Conservation (phyloP, 805 yeast species). For the Candida ascalaphidarum region DNA sequence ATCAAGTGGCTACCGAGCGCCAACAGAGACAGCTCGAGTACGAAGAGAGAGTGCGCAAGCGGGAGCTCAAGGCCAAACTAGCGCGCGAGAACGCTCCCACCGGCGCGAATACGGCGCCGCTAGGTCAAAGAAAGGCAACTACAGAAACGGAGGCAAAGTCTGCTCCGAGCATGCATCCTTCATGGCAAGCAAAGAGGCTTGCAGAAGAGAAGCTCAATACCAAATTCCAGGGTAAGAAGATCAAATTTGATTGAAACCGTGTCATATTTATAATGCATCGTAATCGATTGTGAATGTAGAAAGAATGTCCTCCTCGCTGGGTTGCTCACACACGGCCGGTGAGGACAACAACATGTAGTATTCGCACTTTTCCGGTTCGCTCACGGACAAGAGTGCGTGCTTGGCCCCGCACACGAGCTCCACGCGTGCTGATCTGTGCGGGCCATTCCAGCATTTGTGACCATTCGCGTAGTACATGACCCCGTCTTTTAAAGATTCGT, state of each 20-base stretch:
- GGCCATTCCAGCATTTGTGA: conserved; percentile 92
- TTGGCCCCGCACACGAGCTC: conserved; percentile 58
- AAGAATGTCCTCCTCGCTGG: conserved; percentile 6
- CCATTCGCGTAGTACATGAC: conserved; percentile 49
- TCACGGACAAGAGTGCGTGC: conserved; percentile 50
- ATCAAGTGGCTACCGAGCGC: conserved; percentile 44
- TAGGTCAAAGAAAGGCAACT: conserved; percentile 23
- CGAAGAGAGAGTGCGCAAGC: conserved; percentile 64
- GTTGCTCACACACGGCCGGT: conserved; percentile 36
- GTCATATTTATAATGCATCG: conserved; percentile 1
- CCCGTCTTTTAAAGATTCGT: conserved; percentile 16
- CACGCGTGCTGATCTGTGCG: conserved; percentile 62
- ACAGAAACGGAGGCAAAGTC: conserved; percentile 8
- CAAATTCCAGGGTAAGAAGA: conserved; percentile 79
- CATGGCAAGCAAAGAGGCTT: conserved; percentile 87
- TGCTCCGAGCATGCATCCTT: conserved; percentile 63
- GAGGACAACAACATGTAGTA: conserved; percentile 47
- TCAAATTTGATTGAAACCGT: conserved; percentile 58
- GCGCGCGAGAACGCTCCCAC: conserved; percentile 20
- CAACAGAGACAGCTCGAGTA: conserved; percentile 54
- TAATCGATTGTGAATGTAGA: conserved; percentile 6
- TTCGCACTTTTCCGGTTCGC: conserved; percentile 86
- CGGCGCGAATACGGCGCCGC: conserved; percentile 31
- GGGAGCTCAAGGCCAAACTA: conserved; percentile 43
- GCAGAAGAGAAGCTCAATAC: conserved; percentile 59